phyloP scores from a whole-genome alignment of 208 protist genomes.

The Crithidia thermophila region DNA sequence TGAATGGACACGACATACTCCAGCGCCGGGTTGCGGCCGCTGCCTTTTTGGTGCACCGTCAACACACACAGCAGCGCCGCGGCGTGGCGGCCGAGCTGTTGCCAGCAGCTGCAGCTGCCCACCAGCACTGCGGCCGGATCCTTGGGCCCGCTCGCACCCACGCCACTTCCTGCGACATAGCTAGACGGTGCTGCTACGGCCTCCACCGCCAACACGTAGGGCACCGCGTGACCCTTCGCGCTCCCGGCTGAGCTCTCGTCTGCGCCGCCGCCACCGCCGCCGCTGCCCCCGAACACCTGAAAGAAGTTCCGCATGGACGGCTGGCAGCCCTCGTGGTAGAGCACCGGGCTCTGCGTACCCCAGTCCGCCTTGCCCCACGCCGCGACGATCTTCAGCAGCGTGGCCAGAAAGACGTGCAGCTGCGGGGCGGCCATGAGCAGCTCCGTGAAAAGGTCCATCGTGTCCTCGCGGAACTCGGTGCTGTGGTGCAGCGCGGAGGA shows the following conservation, averaged over 20 bases:
- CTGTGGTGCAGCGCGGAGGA: constrained; percentile 79
- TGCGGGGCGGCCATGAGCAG: constrained; percentile 57
- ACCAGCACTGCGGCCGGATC: constrained; percentile 27
- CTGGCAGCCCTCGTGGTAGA: constrained; percentile 48
- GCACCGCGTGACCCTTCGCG: neutral
- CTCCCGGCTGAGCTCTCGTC: neutral
- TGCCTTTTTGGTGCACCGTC: constrained; percentile 63
- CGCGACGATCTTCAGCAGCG: constrained; percentile 53
- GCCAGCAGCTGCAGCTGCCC: constrained; percentile 39
- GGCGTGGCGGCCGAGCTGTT: constrained; percentile 51
- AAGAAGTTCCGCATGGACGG: constrained; percentile 45
- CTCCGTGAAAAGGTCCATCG: constrained; percentile 82
- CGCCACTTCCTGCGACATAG: neutral
- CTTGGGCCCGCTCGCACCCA: constrained; percentile 14
- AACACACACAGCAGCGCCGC: constrained; percentile 70
- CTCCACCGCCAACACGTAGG: constrained; percentile 24
- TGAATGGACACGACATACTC: constrained; percentile 42
- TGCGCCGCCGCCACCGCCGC: constrained; percentile 11
- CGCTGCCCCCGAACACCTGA: constrained; percentile 33
- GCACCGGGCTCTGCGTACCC: constrained; percentile 17
- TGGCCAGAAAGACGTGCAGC: constrained; percentile 39
- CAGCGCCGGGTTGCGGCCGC: constrained; percentile 55
- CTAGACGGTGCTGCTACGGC: neutral
- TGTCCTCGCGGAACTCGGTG: constrained; percentile 43
- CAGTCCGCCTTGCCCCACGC: constrained; percentile 47